phyloP scores from a whole-genome alignment of 2,329 filamentous ascomycete genomes.

The Raffaelea deltoideospora region DNA sequence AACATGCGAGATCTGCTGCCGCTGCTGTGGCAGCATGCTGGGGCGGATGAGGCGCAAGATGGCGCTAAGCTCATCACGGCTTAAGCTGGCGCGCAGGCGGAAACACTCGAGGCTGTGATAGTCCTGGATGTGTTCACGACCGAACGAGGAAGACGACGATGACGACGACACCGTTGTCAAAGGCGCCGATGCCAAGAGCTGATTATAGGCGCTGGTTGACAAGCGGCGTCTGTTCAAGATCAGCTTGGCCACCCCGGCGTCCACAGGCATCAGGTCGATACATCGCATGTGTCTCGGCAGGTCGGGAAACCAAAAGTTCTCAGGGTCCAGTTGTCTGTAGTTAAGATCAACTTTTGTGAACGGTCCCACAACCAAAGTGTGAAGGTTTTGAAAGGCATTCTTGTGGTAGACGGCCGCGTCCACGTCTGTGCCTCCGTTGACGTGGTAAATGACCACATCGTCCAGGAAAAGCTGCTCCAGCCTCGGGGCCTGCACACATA shows the following conservation, averaged over 20 bases:
- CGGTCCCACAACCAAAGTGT: slow-evolving; percentile 4
- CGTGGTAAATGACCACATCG: neutral
- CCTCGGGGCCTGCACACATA: neutral
- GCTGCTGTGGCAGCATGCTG: too few relatives aligned
- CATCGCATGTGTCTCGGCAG: slow-evolving; percentile 4
- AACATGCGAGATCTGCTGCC: too few relatives aligned
- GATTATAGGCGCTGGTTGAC: neutral
- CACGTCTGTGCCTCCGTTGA: neutral
- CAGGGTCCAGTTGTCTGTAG: neutral
- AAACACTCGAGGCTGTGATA: slow-evolving; percentile 5
- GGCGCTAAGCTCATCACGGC: neutral
- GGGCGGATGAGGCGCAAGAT: slow-evolving; percentile 2
- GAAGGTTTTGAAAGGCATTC: neutral
- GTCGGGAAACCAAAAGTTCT: neutral
- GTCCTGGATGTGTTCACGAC: too few relatives aligned
- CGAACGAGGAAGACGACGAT: too few relatives aligned
- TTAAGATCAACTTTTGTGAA: neutral
- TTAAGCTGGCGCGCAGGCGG: neutral
- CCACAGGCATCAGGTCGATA: slow-evolving; percentile 4
- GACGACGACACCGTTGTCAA: too few relatives aligned
- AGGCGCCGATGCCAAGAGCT: too few relatives aligned
- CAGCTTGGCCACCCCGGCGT: neutral
- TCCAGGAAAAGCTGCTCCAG: slow-evolving; percentile 8
- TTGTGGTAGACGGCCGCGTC: neutral
- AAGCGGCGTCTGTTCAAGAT: neutral